These are phyloP conservation scores for Phalaenopsis hybrid DNA, from an alignment of 116 monocot genomes.

Conservation along the genomic window DNA sequence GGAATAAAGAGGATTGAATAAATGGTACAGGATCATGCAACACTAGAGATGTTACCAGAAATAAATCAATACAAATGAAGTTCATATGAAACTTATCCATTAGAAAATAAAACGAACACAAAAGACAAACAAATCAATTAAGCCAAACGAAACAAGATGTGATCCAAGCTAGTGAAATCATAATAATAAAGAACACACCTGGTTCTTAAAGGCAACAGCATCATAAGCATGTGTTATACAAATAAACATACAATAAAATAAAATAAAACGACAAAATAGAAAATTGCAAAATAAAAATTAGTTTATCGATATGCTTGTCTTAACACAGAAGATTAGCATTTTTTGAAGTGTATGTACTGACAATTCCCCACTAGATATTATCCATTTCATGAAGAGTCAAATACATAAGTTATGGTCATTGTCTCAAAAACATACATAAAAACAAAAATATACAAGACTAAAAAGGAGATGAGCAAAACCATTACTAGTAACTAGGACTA, in stretches of 20 bases:
- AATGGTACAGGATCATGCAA: background rate
- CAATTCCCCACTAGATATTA: background rate
- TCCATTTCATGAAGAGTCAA: background rate
- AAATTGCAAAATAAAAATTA: background rate
- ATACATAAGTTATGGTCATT: background rate
- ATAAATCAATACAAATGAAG: background rate
- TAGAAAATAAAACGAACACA: background rate
- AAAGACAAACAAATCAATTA: background rate
- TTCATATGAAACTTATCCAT: background rate
- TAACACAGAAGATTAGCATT: background rate
- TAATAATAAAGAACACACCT: background rate
- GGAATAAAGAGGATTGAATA: background rate
- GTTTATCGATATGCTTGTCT: background rate
- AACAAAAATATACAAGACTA: background rate
- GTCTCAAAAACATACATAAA: background rate
- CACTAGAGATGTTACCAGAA: background rate
- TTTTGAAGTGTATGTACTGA: background rate
- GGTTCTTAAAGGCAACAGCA: background rate
- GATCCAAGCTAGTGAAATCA: background rate
- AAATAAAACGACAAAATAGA: background rate
- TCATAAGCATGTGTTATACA: background rate
- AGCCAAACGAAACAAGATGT: background rate
- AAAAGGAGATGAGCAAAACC: background rate
- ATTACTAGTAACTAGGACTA: background rate
- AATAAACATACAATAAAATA: background rate